Percentiles rank a stretch among this genome's conserved stretches.
These are phyloP conservation scores for Zopfia rhizophila DNA, from an alignment of 2,329 filamentous ascomycete species.

Conservation along the genomic window DNA sequence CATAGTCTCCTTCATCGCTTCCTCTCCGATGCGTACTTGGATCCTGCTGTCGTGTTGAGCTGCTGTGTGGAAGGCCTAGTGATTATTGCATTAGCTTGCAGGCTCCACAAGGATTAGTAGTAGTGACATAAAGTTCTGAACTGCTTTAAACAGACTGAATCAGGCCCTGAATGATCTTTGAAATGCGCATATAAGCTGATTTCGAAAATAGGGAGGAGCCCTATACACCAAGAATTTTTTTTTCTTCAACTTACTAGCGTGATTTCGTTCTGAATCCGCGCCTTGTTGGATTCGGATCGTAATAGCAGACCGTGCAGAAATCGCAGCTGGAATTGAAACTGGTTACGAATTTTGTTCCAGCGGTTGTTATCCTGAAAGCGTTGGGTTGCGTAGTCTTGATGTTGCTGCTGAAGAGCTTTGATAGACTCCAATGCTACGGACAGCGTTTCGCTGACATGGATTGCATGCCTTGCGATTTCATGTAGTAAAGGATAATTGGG, in stretches of 20 bases:
- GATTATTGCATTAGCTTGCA: too few species aligned
- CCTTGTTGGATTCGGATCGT: constrained; percentile 28
- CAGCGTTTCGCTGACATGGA: constrained; percentile 27
- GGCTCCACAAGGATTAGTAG: too few species aligned
- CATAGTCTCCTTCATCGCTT: constrained; percentile 24
- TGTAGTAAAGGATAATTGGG: too few species aligned
- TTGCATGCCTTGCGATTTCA: constrained; percentile 27
- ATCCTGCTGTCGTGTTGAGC: constrained; percentile 28
- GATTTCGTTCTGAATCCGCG: constrained; percentile 32
- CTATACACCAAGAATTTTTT: too few species aligned
- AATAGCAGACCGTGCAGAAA: constrained; percentile 20
- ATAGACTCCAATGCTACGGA: constrained; percentile 19
- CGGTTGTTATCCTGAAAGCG: too few species aligned
- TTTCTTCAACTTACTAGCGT: constrained; percentile 26
- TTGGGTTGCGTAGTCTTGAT: too few species aligned
- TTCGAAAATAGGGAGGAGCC: too few species aligned
- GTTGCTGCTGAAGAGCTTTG: constrained; percentile 15
- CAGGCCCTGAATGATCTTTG: too few species aligned
- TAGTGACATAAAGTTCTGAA: too few species aligned
- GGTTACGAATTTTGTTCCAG: constrained; percentile 3
- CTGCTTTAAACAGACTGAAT: too few species aligned
- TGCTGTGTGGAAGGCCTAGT: constrained; percentile 29
- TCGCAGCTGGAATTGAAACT: constrained; percentile 19
- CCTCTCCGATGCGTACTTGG: constrained; percentile 25
- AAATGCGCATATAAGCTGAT: too few species aligned